Conservation (phyloP, 495 filamentous ascomycete genomes). For the Stereocaulon alpinum region DNA sequence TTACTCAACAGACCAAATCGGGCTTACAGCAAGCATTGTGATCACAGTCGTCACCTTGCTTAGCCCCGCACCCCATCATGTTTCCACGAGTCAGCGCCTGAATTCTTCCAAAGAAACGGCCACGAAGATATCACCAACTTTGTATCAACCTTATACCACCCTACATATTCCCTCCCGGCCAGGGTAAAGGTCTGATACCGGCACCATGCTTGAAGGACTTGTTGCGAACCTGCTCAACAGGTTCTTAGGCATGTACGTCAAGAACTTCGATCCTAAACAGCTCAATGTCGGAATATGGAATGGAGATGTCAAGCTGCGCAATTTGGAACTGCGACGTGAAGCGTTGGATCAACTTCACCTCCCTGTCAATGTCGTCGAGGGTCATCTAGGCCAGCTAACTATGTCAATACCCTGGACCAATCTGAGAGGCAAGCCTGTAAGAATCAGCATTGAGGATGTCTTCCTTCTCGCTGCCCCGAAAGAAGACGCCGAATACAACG, state of each 20-base stretch:
- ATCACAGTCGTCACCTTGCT: slow-evolving; percentile 10
- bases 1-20: background rate
- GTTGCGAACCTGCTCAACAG: slow-evolving; percentile 90
- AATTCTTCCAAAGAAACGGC: background rate
- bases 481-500: slow-evolving; percentile 85
- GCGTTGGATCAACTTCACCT: slow-evolving; percentile 93
- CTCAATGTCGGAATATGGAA: slow-evolving; percentile 98
- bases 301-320: slow-evolving; percentile 84
- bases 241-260: slow-evolving; percentile 98
- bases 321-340: slow-evolving; percentile 85
- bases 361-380: slow-evolving; percentile 91
- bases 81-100: background rate
- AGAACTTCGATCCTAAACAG: slow-evolving; percentile 95
- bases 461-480: slow-evolving; percentile 88
- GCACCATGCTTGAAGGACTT: slow-evolving; percentile 55
- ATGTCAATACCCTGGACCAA: slow-evolving; percentile 95
- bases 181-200: slow-evolving; percentile 31
- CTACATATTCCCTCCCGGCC: slow-evolving; percentile 24
- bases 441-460: slow-evolving; percentile 92
- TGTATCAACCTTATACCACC: background rate
- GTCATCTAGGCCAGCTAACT: slow-evolving; percentile 82
- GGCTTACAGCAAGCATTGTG: slow-evolving; percentile 7
- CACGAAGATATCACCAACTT: background rate
- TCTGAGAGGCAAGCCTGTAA: slow-evolving; percentile 83
- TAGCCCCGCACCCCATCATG: slow-evolving; percentile 4